Percentiles rank a stretch among this genome's conserved stretches.
Evolutionary conservation across 768 basidiomycete species (phyloP).

Genomic region (Cubamyces lactineus): DNA sequence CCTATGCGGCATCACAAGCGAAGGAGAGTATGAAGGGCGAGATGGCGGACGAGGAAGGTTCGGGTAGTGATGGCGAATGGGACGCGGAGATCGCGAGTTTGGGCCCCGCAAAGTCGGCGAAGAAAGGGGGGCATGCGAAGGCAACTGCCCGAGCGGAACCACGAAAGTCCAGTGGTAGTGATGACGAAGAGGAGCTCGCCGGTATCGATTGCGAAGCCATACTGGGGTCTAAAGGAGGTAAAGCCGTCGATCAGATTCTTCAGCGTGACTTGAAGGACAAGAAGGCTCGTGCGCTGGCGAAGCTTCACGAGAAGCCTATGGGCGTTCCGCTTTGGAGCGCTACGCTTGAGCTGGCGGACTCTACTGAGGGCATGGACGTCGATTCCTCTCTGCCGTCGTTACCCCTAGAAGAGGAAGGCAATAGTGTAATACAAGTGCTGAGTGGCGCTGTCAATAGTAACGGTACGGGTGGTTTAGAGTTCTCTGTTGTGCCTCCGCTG

Average conservation of each 20-base stretch:
- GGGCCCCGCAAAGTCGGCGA: not conserved
- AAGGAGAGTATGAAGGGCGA: constrained; percentile 30
- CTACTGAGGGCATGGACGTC: constrained; percentile 24
- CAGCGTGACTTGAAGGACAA: constrained; percentile 26
- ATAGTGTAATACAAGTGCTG: not conserved
- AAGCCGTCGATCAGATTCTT: constrained; percentile 37
- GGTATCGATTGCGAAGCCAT: constrained; percentile 32
- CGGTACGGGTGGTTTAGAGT: constrained; percentile 36
- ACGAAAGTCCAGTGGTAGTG: not conserved
- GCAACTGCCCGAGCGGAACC: not conserved
- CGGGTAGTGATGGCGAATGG: constrained; percentile 26
- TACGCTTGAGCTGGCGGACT: constrained; percentile 21
- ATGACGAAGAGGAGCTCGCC: constrained; percentile 23
- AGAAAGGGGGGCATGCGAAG: not conserved
- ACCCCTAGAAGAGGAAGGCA: not conserved
- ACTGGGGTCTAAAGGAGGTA: constrained; percentile 34
- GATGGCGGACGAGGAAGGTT: constrained; percentile 30
- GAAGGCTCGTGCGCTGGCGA: constrained; percentile 22
- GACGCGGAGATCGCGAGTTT: constrained; percentile 15
- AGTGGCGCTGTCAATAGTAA: constrained; percentile 32
- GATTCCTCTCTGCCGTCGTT: constrained; percentile 17
- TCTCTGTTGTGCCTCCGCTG: not conserved
- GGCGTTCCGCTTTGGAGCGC: constrained; percentile 40
- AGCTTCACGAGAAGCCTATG: constrained; percentile 17
- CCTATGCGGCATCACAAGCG: constrained; percentile 21